Conservation (phyloP, 441 rosid species). For the Brassica balearica region DNA sequence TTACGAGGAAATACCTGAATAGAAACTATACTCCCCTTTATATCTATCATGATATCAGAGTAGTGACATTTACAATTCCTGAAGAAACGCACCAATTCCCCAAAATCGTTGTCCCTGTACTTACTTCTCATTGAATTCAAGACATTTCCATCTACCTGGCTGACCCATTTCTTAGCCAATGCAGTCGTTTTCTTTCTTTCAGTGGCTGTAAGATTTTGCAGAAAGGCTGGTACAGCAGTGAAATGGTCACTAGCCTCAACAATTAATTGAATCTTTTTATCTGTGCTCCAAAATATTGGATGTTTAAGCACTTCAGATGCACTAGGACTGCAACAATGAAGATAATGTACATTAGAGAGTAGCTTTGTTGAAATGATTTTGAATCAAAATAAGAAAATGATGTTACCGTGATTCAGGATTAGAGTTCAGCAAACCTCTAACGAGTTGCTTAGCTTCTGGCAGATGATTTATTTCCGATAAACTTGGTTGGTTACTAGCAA, state of each 20-base stretch:
- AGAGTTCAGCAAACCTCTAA: background rate
- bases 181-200: background rate
- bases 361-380: background rate
- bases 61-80: background rate
- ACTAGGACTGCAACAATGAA: background rate
- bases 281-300: background rate
- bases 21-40: background rate
- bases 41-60: background rate
- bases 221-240: background rate
- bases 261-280: background rate
- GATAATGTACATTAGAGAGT: background rate
- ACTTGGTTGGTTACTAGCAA: background rate
- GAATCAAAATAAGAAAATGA: background rate
- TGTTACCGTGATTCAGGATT: background rate
- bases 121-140: background rate
- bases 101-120: background rate
- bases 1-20: background rate
- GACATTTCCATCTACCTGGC: background rate
- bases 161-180: background rate
- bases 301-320: background rate
- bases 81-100: background rate
- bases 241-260: background rate
- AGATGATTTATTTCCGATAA: background rate
- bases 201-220: background rate
- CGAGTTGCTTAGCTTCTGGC: background rate